Base-by-base conservation (phyloP, 371 early-diverging fungal genomes). In the Mucor lusitanicus region DNA sequence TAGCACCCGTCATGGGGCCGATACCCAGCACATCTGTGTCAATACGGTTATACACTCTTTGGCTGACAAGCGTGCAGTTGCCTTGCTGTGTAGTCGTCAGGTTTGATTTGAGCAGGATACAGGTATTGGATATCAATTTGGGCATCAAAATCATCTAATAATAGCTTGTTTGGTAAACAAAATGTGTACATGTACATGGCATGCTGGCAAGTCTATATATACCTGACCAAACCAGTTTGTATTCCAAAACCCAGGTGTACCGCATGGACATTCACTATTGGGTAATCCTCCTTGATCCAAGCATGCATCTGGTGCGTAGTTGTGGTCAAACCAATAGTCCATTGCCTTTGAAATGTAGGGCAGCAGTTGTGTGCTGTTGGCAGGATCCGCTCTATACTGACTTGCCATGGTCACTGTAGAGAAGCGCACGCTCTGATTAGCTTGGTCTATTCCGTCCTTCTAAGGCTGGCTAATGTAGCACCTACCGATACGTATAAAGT, bases 211-310 rank as follows among this genome's bases (percentile, higher is more conserved):
- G 11, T 60, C 7, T 32, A 27, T n/a, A 32, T 13, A 68, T 64
- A 75, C 75, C 40, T 75, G 75, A 23, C 62, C 75, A 66, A 65
- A 75, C 75, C 75, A 75, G 46, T 75, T 75, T 44, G 75, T 71
- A n/a, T 71, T 75, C 75, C 75, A 75, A 35, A 75, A 63, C 3
- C 75, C 75, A 63, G 75, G 75, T 33, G 75, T 75, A 27, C 67
- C 75, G 63, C 75, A 75, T 5, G 75, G 75, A 28, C 77, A 76
- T 1, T 67, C 63, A 11, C 62, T 65, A 37, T 73, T 73, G 19
- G 63, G 56, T 48, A 71, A 33, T n/a, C 74, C 77, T 21, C 74
- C 77, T 58, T 63, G 44, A 50, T 64, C 75, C 35, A 75, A 39
- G 28, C 75, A 75, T 12, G 68, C 58, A 69, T 71, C 66, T 3